A percentile compares a stretch with the other conserved stretches of the same genome.
Evolutionary conservation across 441 rosid species (phyloP).

Genomic region (Populus hybrid): DNA sequence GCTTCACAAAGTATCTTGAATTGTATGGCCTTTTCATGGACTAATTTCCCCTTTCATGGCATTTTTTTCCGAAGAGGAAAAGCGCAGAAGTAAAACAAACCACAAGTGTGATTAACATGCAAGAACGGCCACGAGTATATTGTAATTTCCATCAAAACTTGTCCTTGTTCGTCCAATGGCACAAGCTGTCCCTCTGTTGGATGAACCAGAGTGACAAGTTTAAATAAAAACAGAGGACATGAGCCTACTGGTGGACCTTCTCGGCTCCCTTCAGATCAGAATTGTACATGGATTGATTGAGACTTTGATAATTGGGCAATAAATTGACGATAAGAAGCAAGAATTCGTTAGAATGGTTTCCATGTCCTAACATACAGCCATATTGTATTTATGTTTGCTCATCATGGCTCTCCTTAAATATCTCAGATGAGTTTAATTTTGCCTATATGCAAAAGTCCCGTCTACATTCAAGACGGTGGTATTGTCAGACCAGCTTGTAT

Average conservation of each 20-base stretch:
- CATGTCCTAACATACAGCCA: background rate
- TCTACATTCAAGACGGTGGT: background rate
- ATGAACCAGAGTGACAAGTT: slow-evolving; percentile 25
- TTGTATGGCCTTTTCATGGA: background rate
- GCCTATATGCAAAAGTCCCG: too few relatives aligned
- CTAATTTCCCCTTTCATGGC: background rate
- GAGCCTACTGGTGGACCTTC: slow-evolving; percentile 33
- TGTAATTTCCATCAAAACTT: slow-evolving; percentile 5
- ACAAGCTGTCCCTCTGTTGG: slow-evolving; percentile 31
- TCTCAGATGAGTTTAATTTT: background rate
- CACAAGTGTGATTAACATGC: background rate
- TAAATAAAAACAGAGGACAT: slow-evolving; percentile 19
- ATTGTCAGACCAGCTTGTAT: background rate
- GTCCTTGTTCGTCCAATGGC: slow-evolving; percentile 4
- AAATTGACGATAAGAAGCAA: slow-evolving; percentile 7
- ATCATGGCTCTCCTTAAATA: background rate
- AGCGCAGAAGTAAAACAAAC: background rate
- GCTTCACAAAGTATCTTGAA: background rate
- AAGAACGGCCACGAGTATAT: slow-evolving; percentile 9
- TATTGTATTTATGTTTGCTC: slow-evolving; percentile 7
- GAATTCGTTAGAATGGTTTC: slow-evolving; percentile 12
- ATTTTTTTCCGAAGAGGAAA: background rate
- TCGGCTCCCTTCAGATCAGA: slow-evolving; percentile 23
- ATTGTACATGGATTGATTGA: slow-evolving; percentile 14
- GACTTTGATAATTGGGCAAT: slow-evolving; percentile 28